Conservation (phyloP, 352 stramenopile species). For the Phytophthora tentaculata region DNA sequence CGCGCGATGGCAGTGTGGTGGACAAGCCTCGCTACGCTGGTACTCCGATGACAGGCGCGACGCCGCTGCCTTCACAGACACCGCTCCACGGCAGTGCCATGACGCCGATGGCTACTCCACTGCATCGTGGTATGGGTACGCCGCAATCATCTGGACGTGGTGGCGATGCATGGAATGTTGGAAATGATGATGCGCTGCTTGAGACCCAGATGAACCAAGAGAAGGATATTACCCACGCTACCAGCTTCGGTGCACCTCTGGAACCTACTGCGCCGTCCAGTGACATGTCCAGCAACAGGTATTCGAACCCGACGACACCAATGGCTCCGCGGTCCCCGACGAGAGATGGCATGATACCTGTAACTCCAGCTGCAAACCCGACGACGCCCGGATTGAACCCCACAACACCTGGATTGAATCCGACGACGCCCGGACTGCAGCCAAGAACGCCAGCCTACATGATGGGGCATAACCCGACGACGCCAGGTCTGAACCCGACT, state of each 20-base stretch:
- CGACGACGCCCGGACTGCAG: slow-evolving; percentile 54
- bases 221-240: slow-evolving; percentile 90
- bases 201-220: slow-evolving; percentile 91
- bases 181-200: slow-evolving; percentile 85
- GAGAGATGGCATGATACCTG: slow-evolving; percentile 66
- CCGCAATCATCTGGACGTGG: slow-evolving; percentile 64
- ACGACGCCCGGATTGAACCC: slow-evolving; percentile 83
- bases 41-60: slow-evolving; percentile 80
- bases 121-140: slow-evolving; percentile 84
- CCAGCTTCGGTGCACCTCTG: slow-evolving; percentile 83
- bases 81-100: slow-evolving; percentile 84
- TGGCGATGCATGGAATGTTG: slow-evolving; percentile 86
- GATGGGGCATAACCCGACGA: slow-evolving; percentile 77
- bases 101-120: slow-evolving; percentile 87
- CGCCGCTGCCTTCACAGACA: slow-evolving; percentile 83
- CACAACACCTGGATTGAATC: slow-evolving; percentile 81
- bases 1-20: slow-evolving; percentile 75
- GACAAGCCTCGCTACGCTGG: slow-evolving; percentile 75
- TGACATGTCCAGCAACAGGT: slow-evolving; percentile 62
- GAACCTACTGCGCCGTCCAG: slow-evolving; percentile 77
- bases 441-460: slow-evolving; percentile 59
- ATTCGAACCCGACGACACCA: slow-evolving; percentile 53
- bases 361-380: slow-evolving; percentile 74
- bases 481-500: slow-evolving; percentile 75
- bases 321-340: slow-evolving; percentile 73